Base-by-base conservation (phyloP, 73 alveolate genomes). In the Paramecium caudatum region DNA sequence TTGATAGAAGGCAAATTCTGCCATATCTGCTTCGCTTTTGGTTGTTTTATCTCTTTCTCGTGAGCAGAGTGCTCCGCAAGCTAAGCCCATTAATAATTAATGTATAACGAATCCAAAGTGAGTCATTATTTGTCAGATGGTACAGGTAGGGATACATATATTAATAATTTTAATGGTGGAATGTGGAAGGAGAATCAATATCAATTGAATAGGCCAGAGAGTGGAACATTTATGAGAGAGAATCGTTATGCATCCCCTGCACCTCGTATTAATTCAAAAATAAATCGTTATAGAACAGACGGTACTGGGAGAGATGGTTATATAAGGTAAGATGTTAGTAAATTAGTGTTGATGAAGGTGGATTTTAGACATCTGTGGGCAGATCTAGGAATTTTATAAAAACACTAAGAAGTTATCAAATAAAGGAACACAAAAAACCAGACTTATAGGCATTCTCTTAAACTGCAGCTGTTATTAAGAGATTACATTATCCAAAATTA, bases 251-350 rank as follows among this genome's bases (percentile, higher is more conserved):
- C 80, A 55, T 55, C 80, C 23, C 80, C 80, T 55, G 41, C 80
- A 27, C 80, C 80, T 55, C 30, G 80, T 2, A 55, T 55, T 10
- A 43, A 55, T 55, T 55, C 80, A 55, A 55, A 55, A 10, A 21
- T 55, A 5, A 55, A 55, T 23, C 23, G 80, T 27, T 55, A 55
- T 55, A 55, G 80, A 55, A 55, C 23, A 27, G 46, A 55, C n/a
- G 80, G 80, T 27, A 55, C 46, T 55, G 80, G 80, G 30, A 55
- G 80, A 55, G 80, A 55, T 4, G 80, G 80, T 5, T 55, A 55
- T 55, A 55, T 55, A 19, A 55, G 80, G 80, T 55, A 55, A 19
- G 25, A 21, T 5, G 4, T 9, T 10, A 23, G 12, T 17, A 27
- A 55, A 27, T 9, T 55, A 55, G 80, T 21, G 23, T 27, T 55